Base-by-base conservation (phyloP, 2,329 filamentous ascomycete genomes). In the Cordyceps farinosa region DNA sequence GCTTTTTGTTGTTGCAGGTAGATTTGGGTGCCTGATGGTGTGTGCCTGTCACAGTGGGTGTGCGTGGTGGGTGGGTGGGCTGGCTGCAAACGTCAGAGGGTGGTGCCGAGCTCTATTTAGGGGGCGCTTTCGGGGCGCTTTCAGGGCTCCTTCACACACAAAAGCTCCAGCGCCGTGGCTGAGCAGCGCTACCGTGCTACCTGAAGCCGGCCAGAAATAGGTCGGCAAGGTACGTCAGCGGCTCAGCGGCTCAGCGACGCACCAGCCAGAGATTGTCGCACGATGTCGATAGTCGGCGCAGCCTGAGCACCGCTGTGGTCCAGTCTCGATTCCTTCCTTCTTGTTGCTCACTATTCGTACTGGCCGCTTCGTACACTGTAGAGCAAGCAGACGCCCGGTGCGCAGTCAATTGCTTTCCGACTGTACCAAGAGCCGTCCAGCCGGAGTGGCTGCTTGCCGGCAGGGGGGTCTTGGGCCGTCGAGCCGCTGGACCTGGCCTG, bases 11-110 rank as follows among this genome's bases (percentile, higher is more conserved):
- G 47, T 53, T 29, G 38, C 34, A 38, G 34, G 34, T 38, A 38
- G 34, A 38, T 38, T 38, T 45, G 29, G 40, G 53, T 45, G 53
- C 53, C 53, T 56, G 52, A 54, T 54, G 36, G 40, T 55, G 53
- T 55, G 27, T 36, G 50, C 50, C 50, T 52, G 50, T 52, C 32
- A 11, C 34, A 29, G 47, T 34, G 47, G 10, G 29, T 34, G 13
- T 51, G 47, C 22, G 5, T 13, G 5, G 45, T 13, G 32, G 47
- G 15, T 34, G 30, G 30, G 5, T 52, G 15, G 48, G 3, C 5
- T 56, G 53, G 53, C 53, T 36, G 53, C 53, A 56, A 56, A 56
- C 53, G 53, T 42, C 38, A 22, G 22, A 22, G 22, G 29, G 40
- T 38, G 11, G 17, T 7, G 10, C 34, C 40, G 30, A 13, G 53